Percentiles rank a stretch among this genome's conserved stretches.
Evolutionary conservation across 2,329 filamentous ascomycete species (phyloP).

Genomic region (Apiospora kogelbergensis): DNA sequence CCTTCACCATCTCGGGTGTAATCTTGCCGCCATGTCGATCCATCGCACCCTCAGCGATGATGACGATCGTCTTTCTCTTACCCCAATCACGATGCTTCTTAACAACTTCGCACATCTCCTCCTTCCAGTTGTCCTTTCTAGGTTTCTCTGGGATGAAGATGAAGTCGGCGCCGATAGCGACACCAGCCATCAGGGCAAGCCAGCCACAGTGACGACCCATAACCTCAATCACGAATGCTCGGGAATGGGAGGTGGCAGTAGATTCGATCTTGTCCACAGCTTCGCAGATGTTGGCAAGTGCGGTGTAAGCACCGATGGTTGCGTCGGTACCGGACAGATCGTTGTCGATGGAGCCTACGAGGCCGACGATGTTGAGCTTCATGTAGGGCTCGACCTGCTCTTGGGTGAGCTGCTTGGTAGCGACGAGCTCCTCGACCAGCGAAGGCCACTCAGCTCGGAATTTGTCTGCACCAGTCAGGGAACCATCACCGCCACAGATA

Average conservation of each 20-base stretch:
- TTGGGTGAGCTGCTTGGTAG: slow-evolving; percentile 66
- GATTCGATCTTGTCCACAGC: slow-evolving; percentile 97
- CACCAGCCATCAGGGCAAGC: slow-evolving; percentile 93
- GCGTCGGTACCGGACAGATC: slow-evolving; percentile 96
- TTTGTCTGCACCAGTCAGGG: slow-evolving; percentile 89
- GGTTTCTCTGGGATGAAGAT: slow-evolving; percentile 96
- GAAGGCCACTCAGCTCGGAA: slow-evolving; percentile 93
- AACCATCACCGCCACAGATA: slow-evolving; percentile 96
- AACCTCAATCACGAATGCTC: slow-evolving; percentile 96
- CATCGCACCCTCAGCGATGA: slow-evolving; percentile 92
- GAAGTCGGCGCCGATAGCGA: slow-evolving; percentile 93
- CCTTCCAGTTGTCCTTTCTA: slow-evolving; percentile 81
- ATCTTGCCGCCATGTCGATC: slow-evolving; percentile 85
- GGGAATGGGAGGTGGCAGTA: slow-evolving; percentile 88
- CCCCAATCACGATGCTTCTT: slow-evolving; percentile 77
- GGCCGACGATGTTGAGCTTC: slow-evolving; percentile 91
- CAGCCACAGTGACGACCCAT: slow-evolving; percentile 99
- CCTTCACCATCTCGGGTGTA: slow-evolving; percentile 76
- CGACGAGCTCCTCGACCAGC: slow-evolving; percentile 80
- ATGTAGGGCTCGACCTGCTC: slow-evolving; percentile 75
- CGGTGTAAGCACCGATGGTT: slow-evolving; percentile 95
- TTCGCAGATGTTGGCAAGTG: slow-evolving; percentile 88
- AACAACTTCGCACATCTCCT: slow-evolving; percentile 81
- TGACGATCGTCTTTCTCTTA: slow-evolving; percentile 97
- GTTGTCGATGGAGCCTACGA: slow-evolving; percentile 98